Conservation (phyloP, 192 early-diverging fungal species). For the Linnemannia hyalina region DNA sequence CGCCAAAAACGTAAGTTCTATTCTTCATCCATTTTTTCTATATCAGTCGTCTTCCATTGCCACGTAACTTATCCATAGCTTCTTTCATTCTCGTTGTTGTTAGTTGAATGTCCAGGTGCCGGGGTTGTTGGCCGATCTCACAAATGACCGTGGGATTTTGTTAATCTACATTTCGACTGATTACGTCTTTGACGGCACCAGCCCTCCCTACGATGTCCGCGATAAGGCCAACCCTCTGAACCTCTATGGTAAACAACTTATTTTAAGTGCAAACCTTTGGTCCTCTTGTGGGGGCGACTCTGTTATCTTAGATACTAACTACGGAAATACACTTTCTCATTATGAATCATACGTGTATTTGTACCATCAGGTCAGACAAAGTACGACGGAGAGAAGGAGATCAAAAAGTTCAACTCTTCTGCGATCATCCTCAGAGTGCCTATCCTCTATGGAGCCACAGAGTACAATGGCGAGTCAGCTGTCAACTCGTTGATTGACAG, state of each 20-base stretch:
- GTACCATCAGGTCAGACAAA: conserved; percentile 72
- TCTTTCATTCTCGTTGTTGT: not conserved
- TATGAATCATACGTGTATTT: not conserved
- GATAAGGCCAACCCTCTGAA: conserved; percentile 83
- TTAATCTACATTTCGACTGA: conserved; percentile 91
- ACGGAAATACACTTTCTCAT: not conserved
- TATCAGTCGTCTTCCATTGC: not conserved
- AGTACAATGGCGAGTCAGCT: conserved; percentile 80
- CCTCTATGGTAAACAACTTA: conserved; percentile 72
- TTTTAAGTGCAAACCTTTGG: not conserved
- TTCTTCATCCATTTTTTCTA: not conserved
- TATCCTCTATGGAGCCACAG: conserved; percentile 77
- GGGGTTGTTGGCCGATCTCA: conserved; percentile 65
- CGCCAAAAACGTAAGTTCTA: conserved; percentile 60
- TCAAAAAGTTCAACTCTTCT: conserved; percentile 63
- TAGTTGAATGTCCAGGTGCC: conserved; percentile 80
- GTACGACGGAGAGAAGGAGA: conserved; percentile 78
- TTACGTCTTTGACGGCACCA: conserved; percentile 93
- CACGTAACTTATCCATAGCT: not conserved
- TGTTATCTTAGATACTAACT: not conserved
- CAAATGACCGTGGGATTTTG: conserved; percentile 64
- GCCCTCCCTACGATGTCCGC: conserved; percentile 81
- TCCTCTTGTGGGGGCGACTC: not conserved
- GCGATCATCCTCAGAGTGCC: conserved; percentile 85
- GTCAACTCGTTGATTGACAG: conserved; percentile 80